Percentiles rank a stretch among this genome's conserved stretches.
Conservation (phyloP, 441 rosid genomes). For the Dalechampia spathulata region DNA sequence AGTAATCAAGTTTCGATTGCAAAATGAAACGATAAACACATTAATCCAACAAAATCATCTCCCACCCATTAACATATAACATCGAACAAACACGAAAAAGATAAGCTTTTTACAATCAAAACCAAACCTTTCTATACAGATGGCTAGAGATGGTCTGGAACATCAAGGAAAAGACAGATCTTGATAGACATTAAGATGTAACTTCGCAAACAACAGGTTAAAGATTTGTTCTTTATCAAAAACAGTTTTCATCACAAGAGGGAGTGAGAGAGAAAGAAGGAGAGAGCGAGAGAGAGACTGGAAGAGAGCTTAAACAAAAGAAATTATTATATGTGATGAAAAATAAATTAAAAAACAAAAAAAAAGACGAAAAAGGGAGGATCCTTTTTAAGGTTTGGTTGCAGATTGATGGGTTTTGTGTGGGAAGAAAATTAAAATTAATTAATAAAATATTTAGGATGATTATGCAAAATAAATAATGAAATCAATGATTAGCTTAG, state of each 20-base stretch:
- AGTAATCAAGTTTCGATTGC: slow-evolving; percentile 11
- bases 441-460: neutral
- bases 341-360: neutral
- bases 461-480: slow-evolving; percentile 2
- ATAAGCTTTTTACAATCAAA: slow-evolving; percentile 7
- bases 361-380: slow-evolving; percentile 15
- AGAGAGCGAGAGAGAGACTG: slow-evolving; percentile 1
- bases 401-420: slow-evolving; percentile 37
- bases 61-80: neutral
- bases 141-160: slow-evolving; percentile 15
- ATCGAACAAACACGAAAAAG: slow-evolving; percentile 5
- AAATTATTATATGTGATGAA: neutral
- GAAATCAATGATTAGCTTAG: slow-evolving; percentile 7
- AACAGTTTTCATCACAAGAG: slow-evolving; percentile 12
- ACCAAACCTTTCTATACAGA: slow-evolving; percentile 21
- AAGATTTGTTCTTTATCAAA: slow-evolving; percentile 18
- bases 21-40: slow-evolving; percentile 8
- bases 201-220: slow-evolving; percentile 10
- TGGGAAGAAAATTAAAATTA: slow-evolving; percentile 6
- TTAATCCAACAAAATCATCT: neutral
- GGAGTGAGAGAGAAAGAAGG: slow-evolving; percentile 9
- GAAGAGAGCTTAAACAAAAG: slow-evolving; percentile 13
- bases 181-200: slow-evolving; percentile 17
- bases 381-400: slow-evolving; percentile 21
- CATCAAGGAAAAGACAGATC: slow-evolving; percentile 25